Evolutionary conservation across 108 stramenopile genomes (phyloP).

Genomic region (Mediolabrus comicus): DNA sequence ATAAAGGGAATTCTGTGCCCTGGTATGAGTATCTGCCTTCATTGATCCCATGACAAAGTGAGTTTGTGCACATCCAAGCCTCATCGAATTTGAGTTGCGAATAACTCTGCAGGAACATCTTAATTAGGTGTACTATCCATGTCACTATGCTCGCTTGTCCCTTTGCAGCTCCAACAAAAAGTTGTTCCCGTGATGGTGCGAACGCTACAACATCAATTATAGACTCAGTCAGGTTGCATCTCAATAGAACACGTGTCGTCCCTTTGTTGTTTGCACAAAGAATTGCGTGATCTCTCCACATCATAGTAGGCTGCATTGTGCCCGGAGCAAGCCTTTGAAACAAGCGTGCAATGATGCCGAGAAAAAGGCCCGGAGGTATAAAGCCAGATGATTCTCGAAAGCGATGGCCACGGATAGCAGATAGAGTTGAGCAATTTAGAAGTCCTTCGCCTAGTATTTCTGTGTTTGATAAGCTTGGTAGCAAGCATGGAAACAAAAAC

Average conservation of each 20-base stretch:
- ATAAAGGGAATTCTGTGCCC: constrained; percentile 16
- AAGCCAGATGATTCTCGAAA: constrained; percentile 20
- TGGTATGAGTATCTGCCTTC: neutral
- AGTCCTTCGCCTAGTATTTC: neutral
- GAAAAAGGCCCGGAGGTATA: constrained; percentile 14
- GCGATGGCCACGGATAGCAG: constrained; percentile 23
- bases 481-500: constrained; percentile 14
- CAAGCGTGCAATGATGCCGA: constrained; percentile 13
- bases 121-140: constrained; percentile 18
- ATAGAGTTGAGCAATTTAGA: neutral
- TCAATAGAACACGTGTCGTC: constrained; percentile 8
- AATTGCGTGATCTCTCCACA: constrained; percentile 10
- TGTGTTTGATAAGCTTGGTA: constrained; percentile 4
- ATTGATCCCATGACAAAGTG: constrained; percentile 8
- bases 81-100: constrained; percentile 6
- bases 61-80: constrained; percentile 1
- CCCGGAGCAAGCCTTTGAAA: neutral
- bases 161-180: constrained; percentile 22
- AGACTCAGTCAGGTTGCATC: neutral
- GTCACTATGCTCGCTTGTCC: neutral
- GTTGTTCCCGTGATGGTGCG: constrained; percentile 1
- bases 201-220: constrained; percentile 12
- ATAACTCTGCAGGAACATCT: constrained; percentile 15
- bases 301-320: constrained; percentile 3
- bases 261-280: constrained; percentile 4